Evolutionary conservation across 192 early-diverging fungal species (phyloP).

Genomic region (Linnemannia elongata): DNA sequence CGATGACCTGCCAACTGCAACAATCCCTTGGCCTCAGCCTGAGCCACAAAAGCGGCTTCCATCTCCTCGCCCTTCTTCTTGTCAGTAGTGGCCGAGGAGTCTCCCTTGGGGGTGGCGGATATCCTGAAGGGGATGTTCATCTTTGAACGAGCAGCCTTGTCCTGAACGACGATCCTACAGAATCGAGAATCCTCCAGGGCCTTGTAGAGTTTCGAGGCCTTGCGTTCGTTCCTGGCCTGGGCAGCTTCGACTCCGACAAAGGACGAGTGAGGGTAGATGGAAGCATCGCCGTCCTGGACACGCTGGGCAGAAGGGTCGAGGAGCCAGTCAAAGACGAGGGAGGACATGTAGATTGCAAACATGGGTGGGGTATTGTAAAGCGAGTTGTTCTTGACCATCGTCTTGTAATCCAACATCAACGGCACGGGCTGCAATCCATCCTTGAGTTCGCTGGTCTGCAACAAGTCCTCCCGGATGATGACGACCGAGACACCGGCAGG

Average conservation of each 20-base stretch:
- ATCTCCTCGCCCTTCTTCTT: slow-evolving; percentile 68
- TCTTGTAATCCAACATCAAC: slow-evolving; percentile 90
- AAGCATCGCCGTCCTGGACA: slow-evolving; percentile 55
- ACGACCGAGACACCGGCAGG: slow-evolving; percentile 94
- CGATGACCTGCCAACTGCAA: slow-evolving; percentile 96
- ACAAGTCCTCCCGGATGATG: slow-evolving; percentile 91
- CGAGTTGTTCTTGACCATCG: slow-evolving; percentile 83
- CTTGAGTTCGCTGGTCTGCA: slow-evolving; percentile 64
- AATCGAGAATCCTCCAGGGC: slow-evolving; percentile 77
- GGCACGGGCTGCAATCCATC: slow-evolving; percentile 64
- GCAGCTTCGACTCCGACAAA: slow-evolving; percentile 80
- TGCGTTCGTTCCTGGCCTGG: slow-evolving; percentile 74
- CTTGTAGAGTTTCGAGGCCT: slow-evolving; percentile 78
- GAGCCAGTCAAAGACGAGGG: slow-evolving; percentile 91
- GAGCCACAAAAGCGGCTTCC: slow-evolving; percentile 85
- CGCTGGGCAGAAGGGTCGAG: slow-evolving; percentile 43
- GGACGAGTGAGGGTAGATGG: slow-evolving; percentile 9
- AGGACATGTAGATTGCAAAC: slow-evolving; percentile 93
- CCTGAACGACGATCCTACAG: slow-evolving; percentile 76
- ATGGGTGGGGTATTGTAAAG: slow-evolving; percentile 98
- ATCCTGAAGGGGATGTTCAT: slow-evolving; percentile 96
- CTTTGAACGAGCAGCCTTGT: slow-evolving; percentile 69
- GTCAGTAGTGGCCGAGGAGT: slow-evolving; percentile 6
- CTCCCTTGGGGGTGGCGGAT: slow-evolving; percentile 51
- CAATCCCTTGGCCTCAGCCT: slow-evolving; percentile 83